Percentiles rank a stretch among this genome's conserved stretches.
phyloP scores from a whole-genome alignment of 257 asterid genomes.

The Mentha longifolia region DNA sequence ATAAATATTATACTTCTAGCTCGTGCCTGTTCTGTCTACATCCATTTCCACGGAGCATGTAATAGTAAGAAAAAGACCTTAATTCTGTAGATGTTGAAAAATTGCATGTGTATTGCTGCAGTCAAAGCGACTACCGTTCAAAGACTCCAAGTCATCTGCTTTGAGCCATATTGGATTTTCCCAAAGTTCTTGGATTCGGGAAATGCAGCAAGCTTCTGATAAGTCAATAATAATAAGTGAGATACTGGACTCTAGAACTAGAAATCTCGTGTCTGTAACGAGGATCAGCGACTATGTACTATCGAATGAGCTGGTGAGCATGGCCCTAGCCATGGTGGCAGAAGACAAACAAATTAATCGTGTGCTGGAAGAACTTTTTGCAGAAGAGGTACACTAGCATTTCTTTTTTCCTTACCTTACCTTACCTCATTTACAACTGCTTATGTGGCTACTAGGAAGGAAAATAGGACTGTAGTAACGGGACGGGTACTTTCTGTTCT shows the following conservation, averaged over 20 bases:
- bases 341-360: slow-evolving; percentile 98
- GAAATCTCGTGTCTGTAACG: slow-evolving; percentile 93
- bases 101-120: slow-evolving; percentile 47
- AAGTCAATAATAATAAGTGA: slow-evolving; percentile 94
- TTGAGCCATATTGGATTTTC: slow-evolving; percentile 77
- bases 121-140: slow-evolving; percentile 89
- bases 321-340: slow-evolving; percentile 99
- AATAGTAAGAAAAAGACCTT: neutral
- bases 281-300: slow-evolving; percentile 93
- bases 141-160: slow-evolving; percentile 64
- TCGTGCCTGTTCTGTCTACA: neutral
- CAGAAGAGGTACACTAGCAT: slow-evolving; percentile 71
- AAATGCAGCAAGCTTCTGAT: slow-evolving; percentile 98
- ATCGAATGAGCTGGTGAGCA: slow-evolving; percentile 96
- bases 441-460: neutral
- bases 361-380: slow-evolving; percentile 91
- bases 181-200: slow-evolving; percentile 94
- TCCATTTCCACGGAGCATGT: neutral
- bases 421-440: neutral
- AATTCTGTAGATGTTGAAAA: slow-evolving; percentile 31
- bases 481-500: neutral
- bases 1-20: slow-evolving; percentile 4
- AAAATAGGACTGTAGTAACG: neutral
- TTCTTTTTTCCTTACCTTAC: neutral
- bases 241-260: slow-evolving; percentile 94